Conservation (phyloP, 805 yeast species). For the Danielozyma ontarioensis region DNA sequence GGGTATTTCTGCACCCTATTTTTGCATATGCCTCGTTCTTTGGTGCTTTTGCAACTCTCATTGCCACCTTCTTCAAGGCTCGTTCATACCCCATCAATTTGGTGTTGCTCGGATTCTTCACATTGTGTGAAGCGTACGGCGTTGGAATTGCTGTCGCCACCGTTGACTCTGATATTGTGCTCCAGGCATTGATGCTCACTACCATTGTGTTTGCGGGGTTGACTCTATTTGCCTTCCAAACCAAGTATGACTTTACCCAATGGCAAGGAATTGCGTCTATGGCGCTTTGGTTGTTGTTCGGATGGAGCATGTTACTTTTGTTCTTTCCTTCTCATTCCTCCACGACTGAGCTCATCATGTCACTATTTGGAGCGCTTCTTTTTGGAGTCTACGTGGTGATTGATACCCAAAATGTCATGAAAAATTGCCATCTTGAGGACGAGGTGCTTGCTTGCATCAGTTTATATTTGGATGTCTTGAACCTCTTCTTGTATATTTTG, state of each 20-base stretch:
- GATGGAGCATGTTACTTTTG: slow-evolving; percentile 64
- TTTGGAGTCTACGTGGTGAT: slow-evolving; percentile 69
- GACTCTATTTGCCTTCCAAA: slow-evolving; percentile 69
- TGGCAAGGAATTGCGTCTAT: slow-evolving; percentile 56
- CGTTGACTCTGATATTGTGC: slow-evolving; percentile 56
- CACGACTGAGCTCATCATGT: slow-evolving; percentile 60
- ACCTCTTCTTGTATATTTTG: slow-evolving; percentile 72
- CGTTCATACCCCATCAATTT: slow-evolving; percentile 66
- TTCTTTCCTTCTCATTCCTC: slow-evolving; percentile 54
- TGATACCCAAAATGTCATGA: slow-evolving; percentile 78
- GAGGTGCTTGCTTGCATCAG: slow-evolving; percentile 77
- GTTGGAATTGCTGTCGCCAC: slow-evolving; percentile 63
- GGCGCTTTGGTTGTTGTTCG: slow-evolving; percentile 63
- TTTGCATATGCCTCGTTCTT: slow-evolving; percentile 49
- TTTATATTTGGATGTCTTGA: slow-evolving; percentile 77
- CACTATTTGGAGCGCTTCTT: slow-evolving; percentile 68
- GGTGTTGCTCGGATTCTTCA: slow-evolving; percentile 57
- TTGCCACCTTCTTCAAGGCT: slow-evolving; percentile 60
- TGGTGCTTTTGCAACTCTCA: slow-evolving; percentile 59
- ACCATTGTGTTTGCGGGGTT: slow-evolving; percentile 69
- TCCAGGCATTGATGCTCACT: slow-evolving; percentile 70
- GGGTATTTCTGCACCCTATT: slow-evolving; percentile 59
- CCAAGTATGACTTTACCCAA: slow-evolving; percentile 67
- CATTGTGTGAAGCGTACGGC: slow-evolving; percentile 68
- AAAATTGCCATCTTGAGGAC: slow-evolving; percentile 73